Conservation (phyloP, 2,329 filamentous ascomycete species). For the Metarhizium rileyi region DNA sequence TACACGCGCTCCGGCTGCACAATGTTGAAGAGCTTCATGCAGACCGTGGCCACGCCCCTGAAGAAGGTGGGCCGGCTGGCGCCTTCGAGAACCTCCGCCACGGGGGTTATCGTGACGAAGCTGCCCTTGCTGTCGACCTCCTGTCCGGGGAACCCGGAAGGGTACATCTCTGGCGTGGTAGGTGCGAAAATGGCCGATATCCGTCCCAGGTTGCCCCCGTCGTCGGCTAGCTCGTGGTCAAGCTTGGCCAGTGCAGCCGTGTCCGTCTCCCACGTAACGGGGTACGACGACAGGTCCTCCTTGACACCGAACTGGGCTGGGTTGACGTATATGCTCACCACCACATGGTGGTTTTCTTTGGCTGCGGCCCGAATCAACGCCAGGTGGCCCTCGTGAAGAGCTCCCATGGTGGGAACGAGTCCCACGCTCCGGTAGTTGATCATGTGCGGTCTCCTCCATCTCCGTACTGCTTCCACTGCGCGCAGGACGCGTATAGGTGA, state of each 20-base stretch:
- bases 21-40: slow-evolving; percentile 61
- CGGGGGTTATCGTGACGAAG: slow-evolving; percentile 84
- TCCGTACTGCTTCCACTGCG: slow-evolving; percentile 60
- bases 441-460: slow-evolving; percentile 57
- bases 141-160: slow-evolving; percentile 63
- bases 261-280: slow-evolving; percentile 79
- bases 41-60: slow-evolving; percentile 89
- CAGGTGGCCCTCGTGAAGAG: slow-evolving; percentile 85
- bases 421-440: slow-evolving; percentile 64
- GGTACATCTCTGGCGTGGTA: slow-evolving; percentile 77
- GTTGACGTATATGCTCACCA: slow-evolving; percentile 92
- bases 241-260: slow-evolving; percentile 55
- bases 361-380: slow-evolving; percentile 79
- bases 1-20: slow-evolving; percentile 61
- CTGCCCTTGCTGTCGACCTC: slow-evolving; percentile 69
- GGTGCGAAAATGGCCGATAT: slow-evolving; percentile 83
- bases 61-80: slow-evolving; percentile 87
- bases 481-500: slow-evolving; percentile 64
- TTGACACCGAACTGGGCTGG: slow-evolving; percentile 87
- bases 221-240: slow-evolving; percentile 60
- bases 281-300: slow-evolving; percentile 84
- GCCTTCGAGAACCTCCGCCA: slow-evolving; percentile 75
- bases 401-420: slow-evolving; percentile 95
- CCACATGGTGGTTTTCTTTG: slow-evolving; percentile 71
- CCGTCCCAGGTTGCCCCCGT: slow-evolving; percentile 51